These are phyloP conservation scores for Rhodotorula paludigena DNA, from an alignment of 768 basidiomycete species.

Conservation along the genomic window DNA sequence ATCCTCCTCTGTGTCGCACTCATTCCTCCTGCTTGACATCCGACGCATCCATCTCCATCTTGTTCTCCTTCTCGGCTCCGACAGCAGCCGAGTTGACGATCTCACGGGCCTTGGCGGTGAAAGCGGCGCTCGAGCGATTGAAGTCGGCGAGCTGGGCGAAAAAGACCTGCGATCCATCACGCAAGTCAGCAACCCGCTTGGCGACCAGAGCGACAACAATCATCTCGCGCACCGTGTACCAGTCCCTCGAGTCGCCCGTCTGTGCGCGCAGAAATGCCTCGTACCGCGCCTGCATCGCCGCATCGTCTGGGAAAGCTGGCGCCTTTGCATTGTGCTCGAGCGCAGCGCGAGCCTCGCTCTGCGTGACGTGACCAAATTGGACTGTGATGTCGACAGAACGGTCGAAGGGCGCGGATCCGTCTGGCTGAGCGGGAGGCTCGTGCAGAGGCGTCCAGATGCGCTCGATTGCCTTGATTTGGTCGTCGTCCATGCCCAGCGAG, in stretches of 20 bases:
- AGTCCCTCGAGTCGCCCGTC: constrained; percentile 3
- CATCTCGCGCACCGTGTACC: constrained; percentile 15
- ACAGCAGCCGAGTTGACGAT: background rate
- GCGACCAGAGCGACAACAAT: background rate
- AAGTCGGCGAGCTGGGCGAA: constrained; percentile 5
- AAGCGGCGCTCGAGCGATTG: background rate
- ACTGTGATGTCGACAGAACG: background rate
- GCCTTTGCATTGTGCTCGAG: background rate
- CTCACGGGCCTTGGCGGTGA: background rate
- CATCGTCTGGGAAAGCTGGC: background rate
- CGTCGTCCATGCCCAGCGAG: background rate
- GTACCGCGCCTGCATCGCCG: background rate
- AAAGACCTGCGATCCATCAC: background rate
- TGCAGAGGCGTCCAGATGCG: background rate
- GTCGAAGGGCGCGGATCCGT: background rate
- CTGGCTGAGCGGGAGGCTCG: background rate
- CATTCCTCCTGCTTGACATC: background rate
- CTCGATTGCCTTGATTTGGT: background rate
- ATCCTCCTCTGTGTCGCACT: no score
- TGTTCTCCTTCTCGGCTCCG: background rate
- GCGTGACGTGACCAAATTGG: background rate
- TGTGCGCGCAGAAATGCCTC: constrained; percentile 6
- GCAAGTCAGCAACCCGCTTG: no score
- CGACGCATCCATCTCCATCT: background rate
- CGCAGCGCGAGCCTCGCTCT: background rate